Evolutionary conservation across 2,329 filamentous ascomycete species (phyloP).

Genomic region (Xylaria sp.): DNA sequence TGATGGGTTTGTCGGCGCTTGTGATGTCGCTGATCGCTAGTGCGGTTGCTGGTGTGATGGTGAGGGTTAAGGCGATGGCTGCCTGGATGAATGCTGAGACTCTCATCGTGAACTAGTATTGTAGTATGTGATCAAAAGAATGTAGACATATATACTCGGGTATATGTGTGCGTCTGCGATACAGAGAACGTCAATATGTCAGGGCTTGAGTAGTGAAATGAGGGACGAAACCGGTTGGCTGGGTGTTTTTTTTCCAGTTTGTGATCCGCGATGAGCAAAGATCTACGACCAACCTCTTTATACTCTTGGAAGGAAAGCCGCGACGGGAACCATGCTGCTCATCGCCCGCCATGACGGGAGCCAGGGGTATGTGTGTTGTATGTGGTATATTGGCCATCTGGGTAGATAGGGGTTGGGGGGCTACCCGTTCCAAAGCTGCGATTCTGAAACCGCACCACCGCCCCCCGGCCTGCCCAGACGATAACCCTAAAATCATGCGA

Average conservation of each 20-base stretch:
- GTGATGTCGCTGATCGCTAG: constrained; percentile 10
- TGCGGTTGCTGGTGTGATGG: constrained; percentile 8
- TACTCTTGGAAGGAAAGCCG: constrained; percentile 19
- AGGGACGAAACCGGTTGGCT: constrained; percentile 30
- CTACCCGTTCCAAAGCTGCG: background rate
- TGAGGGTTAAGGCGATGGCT: constrained; percentile 10
- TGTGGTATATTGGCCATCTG: too few relatives aligned
- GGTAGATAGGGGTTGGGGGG: constrained; percentile 7
- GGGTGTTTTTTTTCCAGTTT: constrained; percentile 26
- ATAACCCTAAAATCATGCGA: constrained; percentile 24
- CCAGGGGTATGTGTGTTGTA: background rate
- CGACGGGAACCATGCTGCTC: background rate
- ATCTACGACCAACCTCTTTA: constrained; percentile 35
- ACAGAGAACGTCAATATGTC: background rate
- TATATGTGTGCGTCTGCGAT: constrained; percentile 8
- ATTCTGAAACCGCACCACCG: constrained; percentile 24
- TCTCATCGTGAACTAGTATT: constrained; percentile 17
- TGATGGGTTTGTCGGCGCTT: background rate
- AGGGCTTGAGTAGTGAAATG: background rate
- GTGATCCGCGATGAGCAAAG: constrained; percentile 34
- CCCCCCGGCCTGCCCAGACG: constrained; percentile 2
- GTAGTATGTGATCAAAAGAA: background rate
- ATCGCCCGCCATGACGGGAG: constrained; percentile 2
- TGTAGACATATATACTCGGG: background rate
- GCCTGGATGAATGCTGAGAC: constrained; percentile 5